Conservation (phyloP, 345 rosid genomes). For the Gossypium australe region DNA sequence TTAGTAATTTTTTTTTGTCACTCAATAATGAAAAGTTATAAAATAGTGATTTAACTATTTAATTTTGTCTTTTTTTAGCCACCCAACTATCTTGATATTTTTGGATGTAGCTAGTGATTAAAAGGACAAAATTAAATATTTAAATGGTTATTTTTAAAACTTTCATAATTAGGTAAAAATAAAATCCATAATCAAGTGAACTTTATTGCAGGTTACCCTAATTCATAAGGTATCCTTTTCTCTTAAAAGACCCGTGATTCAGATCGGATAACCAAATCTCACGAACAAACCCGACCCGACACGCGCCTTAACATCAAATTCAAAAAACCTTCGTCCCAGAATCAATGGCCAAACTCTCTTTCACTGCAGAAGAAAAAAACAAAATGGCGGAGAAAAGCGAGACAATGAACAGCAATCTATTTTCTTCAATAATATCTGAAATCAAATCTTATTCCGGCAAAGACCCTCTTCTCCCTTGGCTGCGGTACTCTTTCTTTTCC, state of each 20-base stretch:
- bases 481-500: slow-evolving; percentile 42
- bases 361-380: neutral
- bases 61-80: too few species aligned
- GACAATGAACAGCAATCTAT: slow-evolving; percentile 31
- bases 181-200: too few species aligned
- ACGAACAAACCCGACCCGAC: neutral
- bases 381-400: neutral
- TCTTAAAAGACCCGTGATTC: neutral
- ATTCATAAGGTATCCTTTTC: neutral
- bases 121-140: too few species aligned
- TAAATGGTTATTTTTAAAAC: too few species aligned
- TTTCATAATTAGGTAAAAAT: too few species aligned
- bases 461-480: slow-evolving; percentile 89
- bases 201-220: too few species aligned
- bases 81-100: too few species aligned
- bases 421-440: slow-evolving; percentile 69
- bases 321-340: neutral
- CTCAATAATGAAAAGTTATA: too few species aligned
- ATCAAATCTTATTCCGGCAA: slow-evolving; percentile 77
- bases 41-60: too few species aligned
- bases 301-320: neutral
- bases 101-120: too few species aligned
- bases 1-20: too few species aligned
- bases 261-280: neutral
- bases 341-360: neutral